Base-by-base conservation (phyloP, 345 rosid species). In the Lepidium sativum region DNA sequence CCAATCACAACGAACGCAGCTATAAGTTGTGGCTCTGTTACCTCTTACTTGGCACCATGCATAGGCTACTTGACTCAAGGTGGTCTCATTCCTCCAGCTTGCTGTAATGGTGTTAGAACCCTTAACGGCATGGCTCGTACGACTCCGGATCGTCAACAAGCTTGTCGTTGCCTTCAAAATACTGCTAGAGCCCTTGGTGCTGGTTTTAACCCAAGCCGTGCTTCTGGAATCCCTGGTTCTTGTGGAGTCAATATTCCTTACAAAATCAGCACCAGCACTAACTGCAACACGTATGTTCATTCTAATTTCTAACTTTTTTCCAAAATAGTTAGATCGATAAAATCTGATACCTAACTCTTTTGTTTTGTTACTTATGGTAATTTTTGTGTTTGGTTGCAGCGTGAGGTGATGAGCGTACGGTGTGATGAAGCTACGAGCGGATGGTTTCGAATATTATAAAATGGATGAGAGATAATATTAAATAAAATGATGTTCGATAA, bases 1-100 rank as follows among this genome's bases (percentile, higher is more conserved):
- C 72, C 72, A 29, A 4, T 35, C 54, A 49, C 56, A 52, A 15
- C 76, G 4, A 49, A 72, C 49, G 80, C 74, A 1, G 71, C 81
- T 27, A 0, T 84, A 8, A 44, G 60, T 2, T 84, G 89, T 41
- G 64, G 70, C 13, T 56, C 65, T 52, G 85, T 84, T 48, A 8
- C 37, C 4, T 0, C 2, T 45, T 2, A 0, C 57, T 23, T 74
- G 44, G 65, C 66, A 61, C 12, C 65, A 6, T 74, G 77, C 54
- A 37, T 74, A 23, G 62, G 37, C 44, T 74, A 74, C 65, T 4
- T 74, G 42, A 62, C 41, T 21, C 55, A 11, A 32, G 69, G 69
- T 29, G 53, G 23, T 0, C 0, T 25, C 9, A 9, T 60, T 37
- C 35, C 73, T 9, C 0, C 14, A 9, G 9, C 17, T 0, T 78